Evolutionary conservation across 306 rosid genomes (phyloP).

Genomic region (Argentina anserina): DNA sequence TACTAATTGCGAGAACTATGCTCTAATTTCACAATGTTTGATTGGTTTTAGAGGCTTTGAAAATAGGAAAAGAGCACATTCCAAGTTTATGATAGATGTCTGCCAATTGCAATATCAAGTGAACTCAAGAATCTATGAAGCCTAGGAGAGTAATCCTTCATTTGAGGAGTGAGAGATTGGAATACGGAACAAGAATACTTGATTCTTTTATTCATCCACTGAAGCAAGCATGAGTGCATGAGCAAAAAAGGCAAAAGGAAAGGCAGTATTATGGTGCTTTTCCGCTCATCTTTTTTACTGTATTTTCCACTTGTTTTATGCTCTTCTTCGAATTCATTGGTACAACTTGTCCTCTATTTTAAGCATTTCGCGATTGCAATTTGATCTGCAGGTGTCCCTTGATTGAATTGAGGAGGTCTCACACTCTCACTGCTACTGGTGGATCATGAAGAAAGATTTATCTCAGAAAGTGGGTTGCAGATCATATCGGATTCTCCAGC

Average conservation of each 20-base stretch:
- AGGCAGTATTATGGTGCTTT: conserved; percentile 15
- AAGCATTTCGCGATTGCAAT: conserved; percentile 4
- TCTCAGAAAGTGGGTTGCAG: conserved; percentile 13
- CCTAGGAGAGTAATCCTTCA: neutral
- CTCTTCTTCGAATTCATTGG: conserved; percentile 6
- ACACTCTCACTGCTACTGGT: conserved; percentile 27
- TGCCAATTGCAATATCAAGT: neutral
- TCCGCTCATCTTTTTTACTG: neutral
- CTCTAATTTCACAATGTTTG: neutral
- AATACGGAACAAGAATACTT: neutral
- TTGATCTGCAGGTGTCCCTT: conserved; percentile 13
- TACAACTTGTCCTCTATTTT: conserved; percentile 11
- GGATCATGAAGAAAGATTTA: conserved; percentile 33
- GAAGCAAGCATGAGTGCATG: conserved; percentile 22
- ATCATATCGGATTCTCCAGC: conserved; percentile 24
- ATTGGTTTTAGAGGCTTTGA: neutral
- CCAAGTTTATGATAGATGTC: neutral
- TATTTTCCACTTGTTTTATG: conserved; percentile 7
- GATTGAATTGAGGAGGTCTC: conserved; percentile 10
- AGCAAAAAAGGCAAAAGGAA: neutral
- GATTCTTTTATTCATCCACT: conserved; percentile 20
- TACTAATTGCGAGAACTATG: neutral
- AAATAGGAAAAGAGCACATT: neutral
- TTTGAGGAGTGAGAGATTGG: neutral
- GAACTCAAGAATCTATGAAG: neutral